Percentiles rank a stretch among this genome's conserved stretches.
Conservation (phyloP, 768 basidiomycete species). For the Kwoniella botswanensis region DNA sequence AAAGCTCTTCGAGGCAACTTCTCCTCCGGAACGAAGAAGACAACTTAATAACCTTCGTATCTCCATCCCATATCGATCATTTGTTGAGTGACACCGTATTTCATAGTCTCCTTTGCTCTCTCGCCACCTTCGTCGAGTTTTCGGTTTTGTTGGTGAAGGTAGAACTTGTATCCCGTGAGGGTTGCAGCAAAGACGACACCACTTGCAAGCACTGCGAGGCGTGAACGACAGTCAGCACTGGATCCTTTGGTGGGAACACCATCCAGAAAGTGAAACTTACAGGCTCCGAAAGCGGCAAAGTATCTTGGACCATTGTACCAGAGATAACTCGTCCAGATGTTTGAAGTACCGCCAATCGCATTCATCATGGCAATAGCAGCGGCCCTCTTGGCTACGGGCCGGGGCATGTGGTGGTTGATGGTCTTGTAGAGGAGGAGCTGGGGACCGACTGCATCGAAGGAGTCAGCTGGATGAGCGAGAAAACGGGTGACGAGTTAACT, state of each 20-base stretch:
- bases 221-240: background rate
- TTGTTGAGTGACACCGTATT: constrained; percentile 41
- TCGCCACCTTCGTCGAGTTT: constrained; percentile 39
- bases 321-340: constrained; percentile 47
- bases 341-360: constrained; percentile 48
- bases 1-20: no score
- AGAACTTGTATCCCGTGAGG: constrained; percentile 47
- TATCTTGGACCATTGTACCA: constrained; percentile 36
- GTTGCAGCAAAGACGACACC: constrained; percentile 31
- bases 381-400: constrained; percentile 50
- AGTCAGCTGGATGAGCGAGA: background rate
- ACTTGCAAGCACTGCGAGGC: constrained; percentile 32
- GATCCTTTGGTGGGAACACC: background rate
- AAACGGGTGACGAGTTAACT: background rate
- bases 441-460: constrained; percentile 37
- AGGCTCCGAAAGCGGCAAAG: constrained; percentile 40
- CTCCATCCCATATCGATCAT: constrained; percentile 50
- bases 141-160: constrained; percentile 38
- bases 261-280: constrained; percentile 22
- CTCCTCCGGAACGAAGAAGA: background rate
- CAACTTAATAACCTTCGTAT: constrained; percentile 40
- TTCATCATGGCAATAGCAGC: constrained; percentile 48
- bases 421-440: constrained; percentile 52
- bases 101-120: constrained; percentile 26
- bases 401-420: constrained; percentile 47